A percentile compares a stretch with the other conserved stretches of the same genome.
These are phyloP conservation scores for Amanita molliuscula DNA, from an alignment of 768 basidiomycete genomes.

Conservation along the genomic window DNA sequence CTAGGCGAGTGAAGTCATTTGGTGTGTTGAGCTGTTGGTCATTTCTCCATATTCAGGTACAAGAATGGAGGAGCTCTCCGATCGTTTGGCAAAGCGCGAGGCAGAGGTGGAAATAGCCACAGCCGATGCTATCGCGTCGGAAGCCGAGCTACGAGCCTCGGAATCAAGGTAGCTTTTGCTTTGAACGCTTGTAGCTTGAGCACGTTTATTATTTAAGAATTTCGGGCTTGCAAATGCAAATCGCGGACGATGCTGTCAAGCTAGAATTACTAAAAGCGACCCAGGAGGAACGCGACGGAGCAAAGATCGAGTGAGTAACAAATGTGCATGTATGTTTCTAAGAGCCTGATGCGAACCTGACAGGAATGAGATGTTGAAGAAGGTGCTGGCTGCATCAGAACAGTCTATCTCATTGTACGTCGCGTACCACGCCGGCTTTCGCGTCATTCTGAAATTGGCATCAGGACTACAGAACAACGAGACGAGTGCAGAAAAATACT, in stretches of 20 bases:
- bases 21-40: conserved; percentile 8
- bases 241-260: background rate
- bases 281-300: background rate
- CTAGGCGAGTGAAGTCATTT: conserved; percentile 8
- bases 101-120: conserved; percentile 17
- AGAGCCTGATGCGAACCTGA: background rate
- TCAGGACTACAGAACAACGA: background rate
- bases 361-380: background rate
- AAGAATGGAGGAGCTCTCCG: conserved; percentile 15
- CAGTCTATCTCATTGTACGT: background rate
- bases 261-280: background rate
- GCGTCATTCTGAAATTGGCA: background rate
- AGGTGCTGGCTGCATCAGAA: background rate
- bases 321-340: no score
- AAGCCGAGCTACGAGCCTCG: conserved; percentile 14
- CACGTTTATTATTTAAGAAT: conserved; percentile 5
- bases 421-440: background rate
- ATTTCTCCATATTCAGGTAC: conserved; percentile 10
- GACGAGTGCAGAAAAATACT: background rate
- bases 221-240: conserved; percentile 1
- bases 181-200: conserved; percentile 7
- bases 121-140: conserved; percentile 12
- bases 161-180: conserved; percentile 10
- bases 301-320: background rate
- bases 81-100: conserved; percentile 18